Evolutionary conservation across 2,329 filamentous ascomycete species (phyloP), one percentile per base, ranked within the genome.

Genomic region (Grosmannia huntii): DNA sequence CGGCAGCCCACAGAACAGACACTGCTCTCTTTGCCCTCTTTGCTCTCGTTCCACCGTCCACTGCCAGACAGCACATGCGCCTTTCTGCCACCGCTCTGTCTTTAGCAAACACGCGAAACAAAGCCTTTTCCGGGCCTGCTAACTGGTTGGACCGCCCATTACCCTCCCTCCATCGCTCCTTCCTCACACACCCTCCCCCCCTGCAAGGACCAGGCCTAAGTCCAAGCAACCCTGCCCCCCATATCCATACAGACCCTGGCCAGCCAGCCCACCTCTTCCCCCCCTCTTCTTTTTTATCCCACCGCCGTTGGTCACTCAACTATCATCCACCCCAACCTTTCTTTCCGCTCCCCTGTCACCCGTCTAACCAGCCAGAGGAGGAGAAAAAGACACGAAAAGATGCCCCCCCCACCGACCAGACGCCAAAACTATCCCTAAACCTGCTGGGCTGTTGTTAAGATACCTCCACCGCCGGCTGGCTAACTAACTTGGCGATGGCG

Each of bases 241-340:
- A 38, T 38, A 38, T 38, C 50, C 25, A 38, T 58, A 21, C 23
- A 38, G 9, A 52, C 51, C 46, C 44, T 54, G 14, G 31, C 52
- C 21, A 50, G 28, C 33, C 46, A 50, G 28, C 33, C 46, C 48
- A 51, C 50, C 27, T 41, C 19, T 41, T 16, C 19, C 12, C 41
- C 10, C 41, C 33, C 52, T 46, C 56, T 48, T 52, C 56, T 53
- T 50, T 25, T 51, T 44, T 27, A n/a, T 50, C 27, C 49, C 31
- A 51, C 38, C 25, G 48, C 48, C 41, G 56, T 54, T 54, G 48
- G 28, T 55, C 41, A 41, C 49, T 31, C 52, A 36, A 55, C 53
- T 53, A 7, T 55, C 38, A 10, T 46, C 55, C 53, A 57, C 59
- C 57, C 61, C 59, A 62, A 53, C 59, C 59, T 58, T 54, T 55